A percentile compares a stretch with the other conserved stretches of the same genome.
Evolutionary conservation across 495 filamentous ascomycete genomes (phyloP).

Genomic region (Aspergillus biplanus): DNA sequence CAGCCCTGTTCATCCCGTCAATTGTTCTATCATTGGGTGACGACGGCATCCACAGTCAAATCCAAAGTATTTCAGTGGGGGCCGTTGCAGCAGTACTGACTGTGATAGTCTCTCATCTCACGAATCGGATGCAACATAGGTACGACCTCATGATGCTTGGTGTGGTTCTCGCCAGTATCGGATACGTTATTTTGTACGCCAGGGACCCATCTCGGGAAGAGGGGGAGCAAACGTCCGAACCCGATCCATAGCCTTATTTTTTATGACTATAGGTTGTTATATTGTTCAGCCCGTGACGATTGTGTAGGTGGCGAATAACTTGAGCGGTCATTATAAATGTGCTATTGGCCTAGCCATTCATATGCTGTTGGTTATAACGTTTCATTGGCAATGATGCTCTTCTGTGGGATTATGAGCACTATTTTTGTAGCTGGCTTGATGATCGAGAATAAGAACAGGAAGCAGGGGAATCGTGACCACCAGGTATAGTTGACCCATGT

Average conservation of each 20-base stretch:
- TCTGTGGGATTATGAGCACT: background rate
- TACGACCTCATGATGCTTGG: slow-evolving; percentile 47
- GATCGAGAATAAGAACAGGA: background rate
- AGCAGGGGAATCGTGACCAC: background rate
- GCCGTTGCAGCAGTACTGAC: slow-evolving; percentile 42
- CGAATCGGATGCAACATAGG: slow-evolving; percentile 43
- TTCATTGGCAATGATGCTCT: background rate
- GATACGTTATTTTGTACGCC: slow-evolving; percentile 46
- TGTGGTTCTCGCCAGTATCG: slow-evolving; percentile 39
- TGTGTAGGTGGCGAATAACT: slow-evolving; percentile 50
- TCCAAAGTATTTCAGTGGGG: slow-evolving; percentile 50
- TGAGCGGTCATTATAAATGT: slow-evolving; percentile 57
- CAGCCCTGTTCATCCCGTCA: slow-evolving; percentile 50
- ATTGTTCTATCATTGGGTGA: slow-evolving; percentile 49
- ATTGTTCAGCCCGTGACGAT: slow-evolving; percentile 40
- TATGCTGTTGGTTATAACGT: background rate
- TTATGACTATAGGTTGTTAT: slow-evolving; percentile 43
- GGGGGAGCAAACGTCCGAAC: slow-evolving; percentile 25
- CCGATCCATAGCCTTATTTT: slow-evolving; percentile 49
- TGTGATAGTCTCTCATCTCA: slow-evolving; percentile 38
- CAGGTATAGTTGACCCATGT: background rate
- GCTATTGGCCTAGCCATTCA: slow-evolving; percentile 47
- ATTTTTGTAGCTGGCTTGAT: background rate
- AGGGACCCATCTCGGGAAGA: slow-evolving; percentile 18
- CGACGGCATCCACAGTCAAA: slow-evolving; percentile 37